Conservation (phyloP, 2,329 filamentous ascomycete genomes). For the Claviceps sp. region DNA sequence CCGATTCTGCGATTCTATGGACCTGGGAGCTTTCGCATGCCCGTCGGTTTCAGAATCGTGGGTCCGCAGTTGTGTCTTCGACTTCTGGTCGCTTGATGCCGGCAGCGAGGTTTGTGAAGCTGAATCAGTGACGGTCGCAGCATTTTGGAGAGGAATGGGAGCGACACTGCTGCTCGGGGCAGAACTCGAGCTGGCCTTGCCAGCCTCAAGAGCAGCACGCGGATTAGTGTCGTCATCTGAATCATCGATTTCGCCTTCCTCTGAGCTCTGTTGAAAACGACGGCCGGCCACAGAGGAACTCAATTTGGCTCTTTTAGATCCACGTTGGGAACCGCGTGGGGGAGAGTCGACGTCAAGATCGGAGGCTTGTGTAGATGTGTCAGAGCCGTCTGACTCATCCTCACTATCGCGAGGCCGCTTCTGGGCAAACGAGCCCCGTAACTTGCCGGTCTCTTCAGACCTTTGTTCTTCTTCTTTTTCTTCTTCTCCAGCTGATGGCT, state of each 20-base stretch:
- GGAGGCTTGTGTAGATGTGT: slow-evolving; percentile 1
- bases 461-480: neutral
- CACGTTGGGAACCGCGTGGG: slow-evolving; percentile 1
- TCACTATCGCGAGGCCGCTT: slow-evolving; percentile 1
- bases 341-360: neutral
- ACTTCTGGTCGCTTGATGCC: neutral
- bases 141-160: neutral
- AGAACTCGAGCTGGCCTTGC: neutral
- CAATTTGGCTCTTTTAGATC: slow-evolving; percentile 11
- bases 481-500: neutral
- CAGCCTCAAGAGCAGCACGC: slow-evolving; percentile 5
- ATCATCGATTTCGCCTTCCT: slow-evolving; percentile 23
- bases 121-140: neutral
- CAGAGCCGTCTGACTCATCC: slow-evolving; percentile 3
- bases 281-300: slow-evolving; percentile 4
- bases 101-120: neutral
- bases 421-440: neutral
- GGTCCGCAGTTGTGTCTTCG: neutral
- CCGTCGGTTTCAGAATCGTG: neutral
- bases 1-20: slow-evolving; percentile 11
- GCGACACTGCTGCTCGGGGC: neutral
- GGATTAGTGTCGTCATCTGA: slow-evolving; percentile 5
- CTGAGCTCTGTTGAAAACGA: slow-evolving; percentile 9
- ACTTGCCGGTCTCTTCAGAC: neutral
- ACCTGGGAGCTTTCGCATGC: slow-evolving; percentile 1